Base-by-base conservation (phyloP, 495 filamentous ascomycete genomes). In the Lophiostoma macrostomum region DNA sequence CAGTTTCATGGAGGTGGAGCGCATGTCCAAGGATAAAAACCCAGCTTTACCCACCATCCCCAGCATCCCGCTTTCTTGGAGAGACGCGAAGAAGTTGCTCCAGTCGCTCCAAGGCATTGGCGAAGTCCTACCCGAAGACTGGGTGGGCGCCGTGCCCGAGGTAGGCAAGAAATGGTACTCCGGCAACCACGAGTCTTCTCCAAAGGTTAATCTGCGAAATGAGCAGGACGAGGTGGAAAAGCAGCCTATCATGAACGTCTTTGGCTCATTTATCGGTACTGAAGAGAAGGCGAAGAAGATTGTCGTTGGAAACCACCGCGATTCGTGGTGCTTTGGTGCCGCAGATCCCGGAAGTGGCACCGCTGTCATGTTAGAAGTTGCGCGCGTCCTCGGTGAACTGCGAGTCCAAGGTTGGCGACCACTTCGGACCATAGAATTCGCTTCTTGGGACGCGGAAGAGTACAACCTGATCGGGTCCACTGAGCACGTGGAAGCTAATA, bases 401-500 rank as follows among this genome's bases (percentile, higher is more conserved):
- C 71, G 80, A 14, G 70, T 68, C 12, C 78, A 78, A 30, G 90
- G 90, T 42, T 98, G 93, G 93, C 78, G 87, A 19, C 93, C 93
- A n/a, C 76, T 90, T 10, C 84, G 93, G 18, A 91, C 88, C 13
- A 94, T 98, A 61, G 84, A 90, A 63, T 98, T 98, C 67, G 86
- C 87, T 53, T 94, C 87, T 31, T 98, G 94, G 93, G 93, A 98
- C 66, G 93, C 76, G 24, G 84, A 84, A 60, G 89, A 91, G 67
- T 96, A 95, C 70, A 97, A 97, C 67, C 68, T 91, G 28, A 90
- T 96, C 46, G 93, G 93, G 12, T 93, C 88, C 8, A 97, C 94
- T 18, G 94, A 98, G 66, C 90, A 88, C 60, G 91, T 97, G 30
- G 93, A 98, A 71, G 78, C 77, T 18, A 69, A 78, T 42, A 64